A percentile compares a stretch with the other conserved stretches of the same genome.
phyloP scores from a whole-genome alignment of 805 yeast species.

The Nakazawaea siamensis region DNA sequence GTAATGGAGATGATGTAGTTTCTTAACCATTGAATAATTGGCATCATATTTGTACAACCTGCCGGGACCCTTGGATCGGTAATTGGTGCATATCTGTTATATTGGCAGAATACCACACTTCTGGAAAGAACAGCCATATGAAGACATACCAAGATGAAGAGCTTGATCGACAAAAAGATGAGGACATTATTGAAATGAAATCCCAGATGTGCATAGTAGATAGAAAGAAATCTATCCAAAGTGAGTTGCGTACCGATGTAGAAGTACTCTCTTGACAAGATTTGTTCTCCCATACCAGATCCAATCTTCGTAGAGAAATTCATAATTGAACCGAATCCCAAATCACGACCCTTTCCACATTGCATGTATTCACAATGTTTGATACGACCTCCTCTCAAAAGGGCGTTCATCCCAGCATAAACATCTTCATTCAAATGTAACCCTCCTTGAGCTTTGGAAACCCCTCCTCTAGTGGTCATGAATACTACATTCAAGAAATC shows the following conservation, averaged over 20 bases:
- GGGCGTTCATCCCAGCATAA: slow-evolving; percentile 79
- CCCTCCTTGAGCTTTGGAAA: slow-evolving; percentile 79
- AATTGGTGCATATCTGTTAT: slow-evolving; percentile 47
- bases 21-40: slow-evolving; percentile 66
- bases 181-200: slow-evolving; percentile 75
- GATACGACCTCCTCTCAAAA: slow-evolving; percentile 74
- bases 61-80: slow-evolving; percentile 55
- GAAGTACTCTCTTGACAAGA: slow-evolving; percentile 74
- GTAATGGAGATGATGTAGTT: slow-evolving; percentile 68
- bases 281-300: slow-evolving; percentile 88
- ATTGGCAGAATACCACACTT: slow-evolving; percentile 54
- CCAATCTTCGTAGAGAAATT: slow-evolving; percentile 82
- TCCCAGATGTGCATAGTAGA: slow-evolving; percentile 83
- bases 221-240: slow-evolving; percentile 68
- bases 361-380: slow-evolving; percentile 79
- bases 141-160: slow-evolving; percentile 48
- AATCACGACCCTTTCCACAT: slow-evolving; percentile 83
- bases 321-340: slow-evolving; percentile 76
- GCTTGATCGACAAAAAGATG: slow-evolving; percentile 59
- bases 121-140: slow-evolving; percentile 59
- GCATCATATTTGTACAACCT: slow-evolving; percentile 67
- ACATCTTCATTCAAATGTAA: slow-evolving; percentile 80
- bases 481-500: slow-evolving; percentile 69
- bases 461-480: slow-evolving; percentile 84
- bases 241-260: slow-evolving; percentile 73